Percentiles rank a stretch among this genome's conserved stretches.
Evolutionary conservation across 768 basidiomycete species (phyloP).

Genomic region (Podaxis pistillaris): DNA sequence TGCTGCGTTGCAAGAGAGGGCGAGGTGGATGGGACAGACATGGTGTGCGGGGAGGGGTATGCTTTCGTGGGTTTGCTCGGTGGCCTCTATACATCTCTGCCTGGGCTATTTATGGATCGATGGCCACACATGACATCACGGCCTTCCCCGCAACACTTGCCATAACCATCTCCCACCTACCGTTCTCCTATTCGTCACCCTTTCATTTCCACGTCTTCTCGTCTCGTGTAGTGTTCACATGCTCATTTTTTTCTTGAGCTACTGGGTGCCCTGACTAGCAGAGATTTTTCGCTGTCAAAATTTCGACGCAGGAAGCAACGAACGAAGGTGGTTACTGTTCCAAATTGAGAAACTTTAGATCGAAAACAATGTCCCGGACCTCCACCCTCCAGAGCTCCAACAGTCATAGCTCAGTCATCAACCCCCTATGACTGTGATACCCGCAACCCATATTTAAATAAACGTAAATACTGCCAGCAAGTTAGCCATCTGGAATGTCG

Average conservation of each 20-base stretch:
- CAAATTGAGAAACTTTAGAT: not conserved
- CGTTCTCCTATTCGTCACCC: not conserved
- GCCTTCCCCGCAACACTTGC: not conserved
- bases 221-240: not conserved
- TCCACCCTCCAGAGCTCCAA: not conserved
- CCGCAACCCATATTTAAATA: not conserved
- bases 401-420: not conserved
- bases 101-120: not conserved
- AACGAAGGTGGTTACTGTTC: not conserved
- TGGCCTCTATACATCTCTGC: not conserved
- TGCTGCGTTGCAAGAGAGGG: constrained; percentile 15
- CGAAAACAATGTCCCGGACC: not conserved
- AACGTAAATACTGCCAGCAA: not conserved
- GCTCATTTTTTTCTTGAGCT: not conserved
- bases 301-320: not conserved
- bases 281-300: not conserved
- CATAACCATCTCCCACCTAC: not conserved
- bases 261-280: not conserved
- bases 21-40: constrained; percentile 1
- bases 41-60: not conserved
- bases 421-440: not conserved
- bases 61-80: not conserved
- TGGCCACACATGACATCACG: constrained; percentile 9
- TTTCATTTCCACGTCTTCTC: constrained; percentile 1
- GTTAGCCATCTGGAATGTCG: not conserved